Evolutionary conservation across 2,329 filamentous ascomycete species (phyloP).

Genomic region (Rhinocladiella similis): DNA sequence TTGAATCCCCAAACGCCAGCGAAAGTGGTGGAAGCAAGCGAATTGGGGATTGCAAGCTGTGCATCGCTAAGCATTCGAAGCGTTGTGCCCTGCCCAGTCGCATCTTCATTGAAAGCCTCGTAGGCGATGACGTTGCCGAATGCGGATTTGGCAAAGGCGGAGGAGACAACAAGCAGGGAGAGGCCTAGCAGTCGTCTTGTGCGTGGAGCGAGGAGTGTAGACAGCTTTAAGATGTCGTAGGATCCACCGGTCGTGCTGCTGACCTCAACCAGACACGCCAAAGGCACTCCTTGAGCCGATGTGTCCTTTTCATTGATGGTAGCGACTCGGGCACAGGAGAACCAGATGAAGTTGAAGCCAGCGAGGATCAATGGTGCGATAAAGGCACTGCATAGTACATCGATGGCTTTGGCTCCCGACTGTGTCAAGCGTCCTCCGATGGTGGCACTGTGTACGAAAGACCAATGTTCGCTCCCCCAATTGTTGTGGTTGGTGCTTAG

Average conservation of each 20-base stretch:
- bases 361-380: conserved; percentile 20
- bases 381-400: conserved; percentile 22
- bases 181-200: not conserved
- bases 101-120: conserved; percentile 1
- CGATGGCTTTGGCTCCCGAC: conserved; percentile 24
- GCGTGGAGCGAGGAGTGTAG: not conserved
- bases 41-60: not conserved
- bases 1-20: not conserved
- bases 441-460: not conserved
- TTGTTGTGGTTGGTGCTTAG: not conserved
- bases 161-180: not conserved
- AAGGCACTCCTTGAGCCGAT: conserved; percentile 4
- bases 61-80: conserved; percentile 1
- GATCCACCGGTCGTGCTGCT: not conserved
- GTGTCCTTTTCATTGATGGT: conserved; percentile 19
- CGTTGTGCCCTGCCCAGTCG: not conserved
- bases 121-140: not conserved
- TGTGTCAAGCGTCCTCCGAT: conserved; percentile 25
- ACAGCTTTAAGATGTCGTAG: conserved; percentile 1
- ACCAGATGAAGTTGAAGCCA: conserved; percentile 22
- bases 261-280: not conserved
- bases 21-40: not conserved
- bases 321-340: conserved; percentile 22
- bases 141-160: not conserved
- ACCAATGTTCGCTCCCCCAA: not conserved